Evolutionary conservation across 257 asterid species (phyloP), one percentile per base, ranked within the genome.

Genomic region (Solanum appendiculatum): DNA sequence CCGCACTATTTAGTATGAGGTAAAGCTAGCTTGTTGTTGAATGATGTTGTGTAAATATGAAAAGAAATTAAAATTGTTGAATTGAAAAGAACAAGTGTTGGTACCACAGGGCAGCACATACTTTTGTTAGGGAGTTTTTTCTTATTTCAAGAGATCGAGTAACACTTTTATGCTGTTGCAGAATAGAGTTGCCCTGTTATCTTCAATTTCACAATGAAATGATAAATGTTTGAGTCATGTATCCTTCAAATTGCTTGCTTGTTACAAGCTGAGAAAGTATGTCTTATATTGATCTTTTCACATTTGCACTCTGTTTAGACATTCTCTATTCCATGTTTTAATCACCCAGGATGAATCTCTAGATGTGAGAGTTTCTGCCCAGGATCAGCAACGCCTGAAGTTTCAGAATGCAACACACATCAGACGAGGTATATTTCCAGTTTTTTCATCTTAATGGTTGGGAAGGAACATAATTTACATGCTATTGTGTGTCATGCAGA

Each of bases 291-390:
- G 58, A n/a, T n/a, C 36, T 40, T 14, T 16, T 75, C 33, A 40
- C n/a, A 40, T 27, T 40, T 25, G 25, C 58, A 15, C 25, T 15
- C 85, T 44, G 25, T 80, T 80, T 46, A 5, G 66, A 80, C 0
- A 46, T 82, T 66, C 73, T 18, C 86, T 72, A 36, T 82, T 88
- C 87, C 63, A 63, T 27, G 60, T 69, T 56, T 40, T 48, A 42
- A 84, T 87, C 56, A 66, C 83, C 31, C 92, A 95, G 99, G 98
- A 93, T 86, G 96, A 93, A 58, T 82, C 86, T 23, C 86, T 87
- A 48, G 93, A 87, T 74, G 89, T 91, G 86, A 77, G 91, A 74
- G 90, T 91, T 86, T 93, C 96, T 44, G 87, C 89, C 87, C 92
- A 93, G 42, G 93, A 93, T 89, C 89, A 91, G 77, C 90, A 88